phyloP scores from a whole-genome alignment of 2,329 filamentous ascomycete genomes.

The Macrophomina pseudophaseolina region DNA sequence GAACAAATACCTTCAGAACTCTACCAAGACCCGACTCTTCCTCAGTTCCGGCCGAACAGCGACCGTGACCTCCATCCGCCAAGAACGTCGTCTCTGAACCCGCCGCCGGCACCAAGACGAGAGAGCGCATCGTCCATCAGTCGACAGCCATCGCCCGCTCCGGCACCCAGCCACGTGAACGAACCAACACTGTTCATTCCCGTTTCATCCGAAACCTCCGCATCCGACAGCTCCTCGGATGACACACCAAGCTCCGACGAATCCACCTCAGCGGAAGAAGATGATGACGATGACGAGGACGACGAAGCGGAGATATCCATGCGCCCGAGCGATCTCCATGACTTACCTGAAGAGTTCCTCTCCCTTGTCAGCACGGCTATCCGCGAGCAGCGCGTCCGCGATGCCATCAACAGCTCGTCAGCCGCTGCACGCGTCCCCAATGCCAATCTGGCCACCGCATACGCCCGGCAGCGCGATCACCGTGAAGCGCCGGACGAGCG shows the following conservation, averaged over 20 bases:
- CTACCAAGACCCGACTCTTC: constrained; percentile 65
- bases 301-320: not conserved
- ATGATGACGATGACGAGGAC: constrained; percentile 20
- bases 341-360: constrained; percentile 21
- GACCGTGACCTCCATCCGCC: constrained; percentile 29
- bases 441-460: constrained; percentile 17
- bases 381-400: constrained; percentile 38
- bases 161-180: constrained; percentile 15
- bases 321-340: constrained; percentile 16
- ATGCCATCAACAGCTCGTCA: constrained; percentile 18
- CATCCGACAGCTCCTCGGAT: constrained; percentile 7
- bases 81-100: constrained; percentile 3
- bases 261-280: constrained; percentile 10
- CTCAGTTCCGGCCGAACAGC: constrained; percentile 70
- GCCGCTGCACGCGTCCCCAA: constrained; percentile 40
- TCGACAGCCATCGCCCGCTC: constrained; percentile 8
- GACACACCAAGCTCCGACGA: constrained; percentile 14
- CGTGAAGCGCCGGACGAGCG: not conserved
- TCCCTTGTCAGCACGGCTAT: constrained; percentile 30
- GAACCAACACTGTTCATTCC: constrained; percentile 20
- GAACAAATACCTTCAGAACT: not conserved
- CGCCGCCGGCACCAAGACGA: not conserved
- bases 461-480: constrained; percentile 7
- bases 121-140: not conserved
- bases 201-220: constrained; percentile 12